Conservation (phyloP, 2,329 filamentous ascomycete species). For the Davidsoniella neocaledoniae region DNA sequence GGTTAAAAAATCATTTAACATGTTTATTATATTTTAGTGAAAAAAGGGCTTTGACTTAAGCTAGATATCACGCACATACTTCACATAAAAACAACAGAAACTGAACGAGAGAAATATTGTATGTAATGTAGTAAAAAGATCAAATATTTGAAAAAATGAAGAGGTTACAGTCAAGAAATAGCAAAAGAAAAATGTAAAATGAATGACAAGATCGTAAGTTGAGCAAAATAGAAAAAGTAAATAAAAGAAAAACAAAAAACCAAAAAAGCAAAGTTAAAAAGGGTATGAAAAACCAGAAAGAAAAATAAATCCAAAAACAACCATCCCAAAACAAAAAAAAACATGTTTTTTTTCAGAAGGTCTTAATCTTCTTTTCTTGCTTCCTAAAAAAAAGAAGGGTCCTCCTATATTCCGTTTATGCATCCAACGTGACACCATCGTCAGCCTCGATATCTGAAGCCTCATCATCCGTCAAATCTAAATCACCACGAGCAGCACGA, state of each 20-base stretch:
- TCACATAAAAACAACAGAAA: background rate
- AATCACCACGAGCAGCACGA: constrained; percentile 13
- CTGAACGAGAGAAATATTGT: background rate
- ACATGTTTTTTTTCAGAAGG: too few relatives aligned
- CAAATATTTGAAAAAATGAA: background rate
- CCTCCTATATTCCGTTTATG: background rate
- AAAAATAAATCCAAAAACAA: constrained; percentile 1
- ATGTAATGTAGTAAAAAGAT: background rate
- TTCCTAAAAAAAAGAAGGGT: background rate
- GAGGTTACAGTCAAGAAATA: background rate
- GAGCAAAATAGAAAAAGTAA: background rate
- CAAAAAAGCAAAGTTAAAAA: background rate
- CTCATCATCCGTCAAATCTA: constrained; percentile 10
- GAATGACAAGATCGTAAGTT: background rate
- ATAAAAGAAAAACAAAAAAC: background rate
- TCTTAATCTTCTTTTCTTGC: background rate
- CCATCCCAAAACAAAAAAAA: background rate
- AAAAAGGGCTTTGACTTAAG: too few relatives aligned
- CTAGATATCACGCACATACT: background rate
- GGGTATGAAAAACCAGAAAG: background rate
- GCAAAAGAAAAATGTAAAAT: background rate
- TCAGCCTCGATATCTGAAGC: constrained; percentile 3
- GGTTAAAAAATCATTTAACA: too few relatives aligned
- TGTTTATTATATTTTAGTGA: too few relatives aligned
- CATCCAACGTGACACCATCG: background rate